These are phyloP conservation scores for Podospora conica DNA, from an alignment of 495 filamentous ascomycete species.

Conservation along the genomic window DNA sequence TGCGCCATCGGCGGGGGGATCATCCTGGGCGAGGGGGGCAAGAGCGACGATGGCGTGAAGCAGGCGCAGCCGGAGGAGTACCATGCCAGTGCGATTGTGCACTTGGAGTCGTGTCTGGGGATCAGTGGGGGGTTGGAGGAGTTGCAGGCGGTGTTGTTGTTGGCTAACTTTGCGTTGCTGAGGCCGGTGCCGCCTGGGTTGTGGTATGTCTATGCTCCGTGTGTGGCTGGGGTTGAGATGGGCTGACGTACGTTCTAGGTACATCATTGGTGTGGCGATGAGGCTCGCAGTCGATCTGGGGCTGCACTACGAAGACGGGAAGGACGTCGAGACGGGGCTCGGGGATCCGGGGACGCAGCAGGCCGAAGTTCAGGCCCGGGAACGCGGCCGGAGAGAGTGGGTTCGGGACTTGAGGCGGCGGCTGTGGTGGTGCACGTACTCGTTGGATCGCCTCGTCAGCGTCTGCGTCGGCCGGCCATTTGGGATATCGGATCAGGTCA, in stretches of 20 bases:
- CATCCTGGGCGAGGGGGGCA: constrained; percentile 60
- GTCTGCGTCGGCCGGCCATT: constrained; percentile 91
- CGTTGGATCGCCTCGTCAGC: constrained; percentile 84
- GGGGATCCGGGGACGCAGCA: constrained; percentile 18
- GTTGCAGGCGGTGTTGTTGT: constrained; percentile 80
- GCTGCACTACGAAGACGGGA: constrained; percentile 85
- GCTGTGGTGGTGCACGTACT: constrained; percentile 96
- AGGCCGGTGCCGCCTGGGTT: constrained; percentile 87
- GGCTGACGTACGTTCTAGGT: constrained; percentile 35
- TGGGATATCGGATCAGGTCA: constrained; percentile 86
- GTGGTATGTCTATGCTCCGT: constrained; percentile 46
- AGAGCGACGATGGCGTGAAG: constrained; percentile 32
- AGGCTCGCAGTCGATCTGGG: constrained; percentile 87
- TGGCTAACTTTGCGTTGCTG: constrained; percentile 86
- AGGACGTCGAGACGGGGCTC: constrained; percentile 46
- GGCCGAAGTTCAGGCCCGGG: constrained; percentile 27
- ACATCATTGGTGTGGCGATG: constrained; percentile 90
- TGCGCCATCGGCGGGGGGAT: constrained; percentile 94
- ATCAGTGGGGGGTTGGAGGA: constrained; percentile 81
- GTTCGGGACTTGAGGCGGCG: constrained; percentile 78
- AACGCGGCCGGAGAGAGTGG: constrained; percentile 77
- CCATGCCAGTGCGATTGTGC: constrained; percentile 86
- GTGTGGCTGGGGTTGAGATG: background rate
- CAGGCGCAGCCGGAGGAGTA: constrained; percentile 92
- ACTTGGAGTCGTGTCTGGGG: constrained; percentile 80